phyloP scores from a whole-genome alignment of 2,329 filamentous ascomycete species.

The Phymatotrichopsis omnivora region DNA sequence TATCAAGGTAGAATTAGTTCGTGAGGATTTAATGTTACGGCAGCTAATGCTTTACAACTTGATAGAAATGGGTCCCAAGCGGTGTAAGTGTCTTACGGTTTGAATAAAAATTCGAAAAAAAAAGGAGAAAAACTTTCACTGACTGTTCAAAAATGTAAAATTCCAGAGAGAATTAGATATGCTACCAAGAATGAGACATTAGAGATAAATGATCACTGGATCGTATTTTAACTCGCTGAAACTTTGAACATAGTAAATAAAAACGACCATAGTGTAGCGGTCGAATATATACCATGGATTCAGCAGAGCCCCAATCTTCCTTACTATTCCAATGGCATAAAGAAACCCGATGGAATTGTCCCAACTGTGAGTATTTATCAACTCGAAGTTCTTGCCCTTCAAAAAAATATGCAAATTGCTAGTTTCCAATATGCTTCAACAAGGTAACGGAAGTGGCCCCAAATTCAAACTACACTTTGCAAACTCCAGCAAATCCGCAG shows the following conservation, averaged over 20 bases:
- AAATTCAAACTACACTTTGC: slow-evolving; percentile 39
- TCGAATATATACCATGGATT: slow-evolving; percentile 55
- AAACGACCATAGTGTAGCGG: slow-evolving; percentile 40
- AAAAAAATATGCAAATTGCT: not conserved
- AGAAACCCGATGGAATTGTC: slow-evolving; percentile 44
- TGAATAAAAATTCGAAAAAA: no score
- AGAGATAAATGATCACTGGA: slow-evolving; percentile 52
- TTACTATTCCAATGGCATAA: slow-evolving; percentile 41
- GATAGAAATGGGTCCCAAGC: slow-evolving; percentile 53
- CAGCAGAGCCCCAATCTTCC: slow-evolving; percentile 48
- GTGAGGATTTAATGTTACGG: no score
- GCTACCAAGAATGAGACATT: slow-evolving; percentile 46
- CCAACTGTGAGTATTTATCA: slow-evolving; percentile 40
- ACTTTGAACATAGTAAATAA: slow-evolving; percentile 51
- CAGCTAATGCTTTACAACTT: slow-evolving; percentile 3
- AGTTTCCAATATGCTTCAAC: no score
- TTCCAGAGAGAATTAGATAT: slow-evolving; percentile 45
- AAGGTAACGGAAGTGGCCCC: slow-evolving; percentile 36
- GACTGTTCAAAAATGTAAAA: no score
- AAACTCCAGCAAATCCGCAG: slow-evolving; percentile 34
- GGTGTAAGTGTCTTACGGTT: slow-evolving; percentile 35
- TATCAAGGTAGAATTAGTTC: slow-evolving; percentile 47
- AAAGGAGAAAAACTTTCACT: no score
- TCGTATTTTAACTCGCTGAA: slow-evolving; percentile 54
- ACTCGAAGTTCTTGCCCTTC: not conserved